Conservation (phyloP, 495 filamentous ascomycete genomes). For the Copromyces sp. region DNA sequence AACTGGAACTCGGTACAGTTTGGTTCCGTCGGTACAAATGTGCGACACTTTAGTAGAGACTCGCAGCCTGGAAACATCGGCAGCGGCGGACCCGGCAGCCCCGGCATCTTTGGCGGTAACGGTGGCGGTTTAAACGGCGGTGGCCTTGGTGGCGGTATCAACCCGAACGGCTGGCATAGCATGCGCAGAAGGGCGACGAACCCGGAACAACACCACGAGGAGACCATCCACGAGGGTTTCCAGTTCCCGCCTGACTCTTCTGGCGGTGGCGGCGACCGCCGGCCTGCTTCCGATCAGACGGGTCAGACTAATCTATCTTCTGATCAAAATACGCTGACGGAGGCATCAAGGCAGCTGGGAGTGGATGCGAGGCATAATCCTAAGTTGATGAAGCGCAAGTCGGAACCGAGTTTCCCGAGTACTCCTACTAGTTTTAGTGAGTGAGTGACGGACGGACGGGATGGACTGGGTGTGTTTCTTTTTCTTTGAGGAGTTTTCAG, state of each 20-base stretch:
- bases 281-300: neutral
- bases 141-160: neutral
- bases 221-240: neutral
- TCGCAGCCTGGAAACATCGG: neutral
- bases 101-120: no score
- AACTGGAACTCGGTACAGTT: neutral
- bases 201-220: neutral
- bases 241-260: neutral
- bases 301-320: neutral
- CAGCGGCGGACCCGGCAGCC: neutral
- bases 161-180: neutral
- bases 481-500: neutral
- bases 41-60: neutral
- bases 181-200: neutral
- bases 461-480: neutral
- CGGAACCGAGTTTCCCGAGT: neutral
- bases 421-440: slow-evolving; percentile 10
- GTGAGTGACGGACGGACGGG: slow-evolving; percentile 7
- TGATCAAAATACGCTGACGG: neutral
- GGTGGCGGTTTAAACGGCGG: neutral
- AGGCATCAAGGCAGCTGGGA: neutral
- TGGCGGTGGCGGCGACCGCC: neutral
- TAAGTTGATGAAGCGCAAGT: neutral
- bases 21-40: neutral
- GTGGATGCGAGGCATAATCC: neutral